Conservation (phyloP, 768 basidiomycete species). For the Boletus rubropictus region DNA sequence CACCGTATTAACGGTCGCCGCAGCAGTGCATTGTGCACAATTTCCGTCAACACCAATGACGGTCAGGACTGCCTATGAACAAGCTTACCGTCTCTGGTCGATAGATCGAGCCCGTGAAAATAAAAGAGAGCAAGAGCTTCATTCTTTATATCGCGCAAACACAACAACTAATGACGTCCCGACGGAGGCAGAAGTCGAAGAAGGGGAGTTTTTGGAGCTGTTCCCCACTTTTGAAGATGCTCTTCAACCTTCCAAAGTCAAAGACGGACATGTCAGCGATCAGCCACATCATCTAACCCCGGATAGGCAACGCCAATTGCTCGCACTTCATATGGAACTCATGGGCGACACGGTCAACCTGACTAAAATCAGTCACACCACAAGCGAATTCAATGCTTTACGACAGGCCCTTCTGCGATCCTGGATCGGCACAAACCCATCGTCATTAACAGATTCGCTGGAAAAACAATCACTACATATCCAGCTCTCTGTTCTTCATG, state of each 20-base stretch:
- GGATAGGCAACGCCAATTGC: conserved; percentile 32
- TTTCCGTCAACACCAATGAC: conserved; percentile 1
- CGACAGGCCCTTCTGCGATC: conserved; percentile 32
- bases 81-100: conserved; percentile 75
- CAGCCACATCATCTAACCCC: conserved; percentile 25
- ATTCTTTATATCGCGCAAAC: conserved; percentile 71
- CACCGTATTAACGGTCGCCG: conserved; percentile 42
- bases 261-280: neutral
- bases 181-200: conserved; percentile 73
- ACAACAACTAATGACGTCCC: conserved; percentile 46
- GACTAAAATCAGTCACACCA: neutral
- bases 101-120: conserved; percentile 69
- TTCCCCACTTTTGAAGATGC: conserved; percentile 81
- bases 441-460: conserved; percentile 37
- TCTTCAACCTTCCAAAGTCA: conserved; percentile 29
- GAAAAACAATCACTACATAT: conserved; percentile 48
- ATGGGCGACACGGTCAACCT: conserved; percentile 20
- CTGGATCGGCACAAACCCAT: conserved; percentile 28
- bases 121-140: conserved; percentile 55
- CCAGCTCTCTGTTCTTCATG: conserved; percentile 47
- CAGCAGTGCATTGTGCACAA: conserved; percentile 26
- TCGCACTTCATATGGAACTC: conserved; percentile 45
- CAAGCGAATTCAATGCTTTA: conserved; percentile 29
- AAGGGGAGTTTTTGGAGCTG: conserved; percentile 72
- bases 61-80: conserved; percentile 57